A percentile compares a stretch with the other conserved stretches of the same genome.
phyloP scores from a whole-genome alignment of 768 basidiomycete species.

The Trichaptum fuscoviolaceum region DNA sequence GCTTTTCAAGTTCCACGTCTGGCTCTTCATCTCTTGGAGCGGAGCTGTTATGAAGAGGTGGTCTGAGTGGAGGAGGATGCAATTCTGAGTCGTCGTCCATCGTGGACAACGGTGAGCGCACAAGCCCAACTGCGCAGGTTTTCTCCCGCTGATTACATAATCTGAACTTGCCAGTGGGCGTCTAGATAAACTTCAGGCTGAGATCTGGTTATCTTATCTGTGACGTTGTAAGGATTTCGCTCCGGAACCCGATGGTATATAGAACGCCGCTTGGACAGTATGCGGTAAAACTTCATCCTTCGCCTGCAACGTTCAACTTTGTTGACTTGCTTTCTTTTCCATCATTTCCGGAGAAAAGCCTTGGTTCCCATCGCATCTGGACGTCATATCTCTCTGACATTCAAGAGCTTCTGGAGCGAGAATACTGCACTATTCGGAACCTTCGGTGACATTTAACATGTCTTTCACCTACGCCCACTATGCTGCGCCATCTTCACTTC shows the following conservation, averaged over 20 bases:
- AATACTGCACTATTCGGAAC: not conserved
- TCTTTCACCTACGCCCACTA: slow-evolving; percentile 43
- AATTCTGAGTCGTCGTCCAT: slow-evolving; percentile 21
- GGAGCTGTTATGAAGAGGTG: slow-evolving; percentile 51
- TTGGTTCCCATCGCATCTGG: too few species aligned
- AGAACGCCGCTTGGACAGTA: not conserved
- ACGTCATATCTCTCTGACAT: not conserved
- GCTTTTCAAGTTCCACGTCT: slow-evolving; percentile 45
- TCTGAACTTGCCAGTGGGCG: too few species aligned
- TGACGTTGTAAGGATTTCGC: not conserved
- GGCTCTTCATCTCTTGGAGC: slow-evolving; percentile 56
- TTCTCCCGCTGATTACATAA: not conserved
- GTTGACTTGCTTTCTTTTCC: not conserved
- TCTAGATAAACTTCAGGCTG: not conserved
- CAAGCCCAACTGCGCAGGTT: not conserved
- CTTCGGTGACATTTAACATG: slow-evolving; percentile 16
- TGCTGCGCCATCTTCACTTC: slow-evolving; percentile 48
- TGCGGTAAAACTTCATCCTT: not conserved
- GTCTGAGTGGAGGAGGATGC: slow-evolving; percentile 27
- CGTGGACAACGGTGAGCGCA: not conserved
- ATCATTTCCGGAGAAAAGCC: not conserved
- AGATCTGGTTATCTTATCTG: slow-evolving; percentile 1
- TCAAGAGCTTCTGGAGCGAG: not conserved
- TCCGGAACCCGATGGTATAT: not conserved
- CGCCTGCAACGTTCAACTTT: not conserved